A percentile compares a stretch with the other conserved stretches of the same genome.
Conservation (phyloP, 495 filamentous ascomycete species). For the Penicillium pulvis region DNA sequence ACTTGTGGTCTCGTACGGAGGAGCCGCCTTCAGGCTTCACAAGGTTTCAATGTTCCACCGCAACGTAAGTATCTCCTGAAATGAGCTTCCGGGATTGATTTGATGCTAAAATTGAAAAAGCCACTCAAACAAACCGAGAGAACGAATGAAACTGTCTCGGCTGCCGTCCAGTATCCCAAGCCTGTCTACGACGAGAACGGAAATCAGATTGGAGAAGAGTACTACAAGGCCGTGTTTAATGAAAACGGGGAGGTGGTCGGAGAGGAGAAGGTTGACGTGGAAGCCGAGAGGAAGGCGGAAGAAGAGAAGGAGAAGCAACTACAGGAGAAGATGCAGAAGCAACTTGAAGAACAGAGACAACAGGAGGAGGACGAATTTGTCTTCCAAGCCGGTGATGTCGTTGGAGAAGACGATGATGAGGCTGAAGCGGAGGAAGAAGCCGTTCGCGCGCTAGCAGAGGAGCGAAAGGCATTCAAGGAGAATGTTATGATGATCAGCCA, state of each 20-base stretch:
- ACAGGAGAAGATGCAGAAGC: not conserved
- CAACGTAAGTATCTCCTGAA: conserved; percentile 5
- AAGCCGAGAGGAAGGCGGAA: not conserved
- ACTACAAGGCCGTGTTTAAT: not conserved
- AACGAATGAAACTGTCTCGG: not conserved
- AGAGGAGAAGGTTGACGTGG: conserved; percentile 8
- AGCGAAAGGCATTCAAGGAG: not conserved
- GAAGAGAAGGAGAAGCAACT: conserved; percentile 2
- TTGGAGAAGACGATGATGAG: not conserved
- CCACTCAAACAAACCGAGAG: conserved; percentile 8
- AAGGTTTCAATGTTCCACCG: conserved; percentile 5
- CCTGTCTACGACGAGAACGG: conserved; percentile 4
- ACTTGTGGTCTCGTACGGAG: conserved; percentile 11
- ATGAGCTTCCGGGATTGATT: not conserved
- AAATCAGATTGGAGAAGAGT: conserved; percentile 1
- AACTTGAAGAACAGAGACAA: too few species aligned
- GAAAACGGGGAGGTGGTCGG: conserved; percentile 10
- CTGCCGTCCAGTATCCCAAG: not conserved
- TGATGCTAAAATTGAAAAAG: conserved; percentile 1
- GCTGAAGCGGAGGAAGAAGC: not conserved
- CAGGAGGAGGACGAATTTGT: not conserved
- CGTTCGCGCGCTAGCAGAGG: not conserved
- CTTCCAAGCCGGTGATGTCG: not conserved
- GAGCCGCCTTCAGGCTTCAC: conserved; percentile 9
- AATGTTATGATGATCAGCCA: not conserved